These are phyloP conservation scores for Clausena lansium DNA, from an alignment of 345 rosid genomes.

Conservation along the genomic window DNA sequence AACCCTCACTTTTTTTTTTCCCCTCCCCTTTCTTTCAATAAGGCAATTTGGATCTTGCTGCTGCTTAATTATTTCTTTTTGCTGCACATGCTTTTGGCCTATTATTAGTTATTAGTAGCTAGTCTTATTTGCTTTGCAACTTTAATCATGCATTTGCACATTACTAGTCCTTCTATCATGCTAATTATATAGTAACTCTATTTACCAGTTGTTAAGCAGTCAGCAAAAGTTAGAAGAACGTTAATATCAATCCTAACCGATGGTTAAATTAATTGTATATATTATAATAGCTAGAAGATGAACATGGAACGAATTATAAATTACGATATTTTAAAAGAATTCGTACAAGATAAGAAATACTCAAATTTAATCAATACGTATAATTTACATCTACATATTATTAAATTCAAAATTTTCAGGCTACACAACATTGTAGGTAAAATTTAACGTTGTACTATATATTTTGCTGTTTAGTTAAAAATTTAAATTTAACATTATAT, in stretches of 20 bases:
- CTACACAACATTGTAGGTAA: no score
- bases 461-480: not conserved
- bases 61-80: not conserved
- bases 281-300: not conserved
- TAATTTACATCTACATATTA: no score
- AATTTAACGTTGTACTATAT: no score
- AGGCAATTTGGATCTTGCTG: conserved; percentile 17
- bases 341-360: not conserved
- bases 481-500: no score
- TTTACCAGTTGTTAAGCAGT: not conserved
- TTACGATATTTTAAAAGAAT: not conserved
- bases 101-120: conserved; percentile 5
- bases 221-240: not conserved
- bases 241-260: not conserved
- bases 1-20: not conserved
- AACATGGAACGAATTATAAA: not conserved
- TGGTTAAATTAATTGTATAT: not conserved
- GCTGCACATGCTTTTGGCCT: not conserved
- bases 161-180: not conserved
- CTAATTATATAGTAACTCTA: not conserved
- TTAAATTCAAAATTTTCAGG: no score
- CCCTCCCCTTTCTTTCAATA: not conserved
- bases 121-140: conserved; percentile 11
- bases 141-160: not conserved
- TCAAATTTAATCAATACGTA: no score